Evolutionary conservation across 2,329 filamentous ascomycete genomes (phyloP).

Genomic region (Ophiosphaerella narmari): DNA sequence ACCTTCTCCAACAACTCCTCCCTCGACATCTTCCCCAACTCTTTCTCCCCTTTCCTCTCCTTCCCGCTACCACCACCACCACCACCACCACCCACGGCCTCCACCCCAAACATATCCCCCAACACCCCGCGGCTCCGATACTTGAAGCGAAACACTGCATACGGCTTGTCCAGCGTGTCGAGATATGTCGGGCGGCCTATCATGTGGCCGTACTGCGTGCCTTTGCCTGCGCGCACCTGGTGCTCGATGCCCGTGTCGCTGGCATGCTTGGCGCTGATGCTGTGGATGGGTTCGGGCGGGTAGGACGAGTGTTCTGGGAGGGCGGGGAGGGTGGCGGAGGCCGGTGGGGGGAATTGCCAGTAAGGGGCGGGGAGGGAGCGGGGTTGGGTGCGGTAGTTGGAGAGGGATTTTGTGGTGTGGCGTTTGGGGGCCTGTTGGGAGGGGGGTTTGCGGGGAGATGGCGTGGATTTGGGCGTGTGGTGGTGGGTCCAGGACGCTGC

Average conservation of each 20-base stretch:
- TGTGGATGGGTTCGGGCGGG: slow-evolving; percentile 33
- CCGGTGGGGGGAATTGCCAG: slow-evolving; percentile 34
- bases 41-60: slow-evolving; percentile 7
- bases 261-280: slow-evolving; percentile 14
- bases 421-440: slow-evolving; percentile 1
- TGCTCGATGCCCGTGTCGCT: slow-evolving; percentile 29
- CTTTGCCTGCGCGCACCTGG: slow-evolving; percentile 42
- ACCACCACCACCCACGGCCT: not conserved
- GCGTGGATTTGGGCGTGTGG: not conserved
- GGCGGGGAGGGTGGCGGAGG: slow-evolving; percentile 1
- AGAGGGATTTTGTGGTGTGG: slow-evolving; percentile 18
- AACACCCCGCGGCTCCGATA: slow-evolving; percentile 46
- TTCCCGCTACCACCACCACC: not conserved
- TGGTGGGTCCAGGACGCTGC: not conserved
- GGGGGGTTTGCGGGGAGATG: not conserved
- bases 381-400: slow-evolving; percentile 12
- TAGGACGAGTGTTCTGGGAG: slow-evolving; percentile 26
- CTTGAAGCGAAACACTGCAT: slow-evolving; percentile 56
- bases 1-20: slow-evolving; percentile 16
- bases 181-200: slow-evolving; percentile 48
- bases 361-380: slow-evolving; percentile 29
- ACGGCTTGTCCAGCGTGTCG: slow-evolving; percentile 43
- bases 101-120: slow-evolving; percentile 36
- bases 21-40: slow-evolving; percentile 33
- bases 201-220: slow-evolving; percentile 46